Evolutionary conservation across 2,329 filamentous ascomycete genomes (phyloP).

Genomic region (Apiospora malaysiana): DNA sequence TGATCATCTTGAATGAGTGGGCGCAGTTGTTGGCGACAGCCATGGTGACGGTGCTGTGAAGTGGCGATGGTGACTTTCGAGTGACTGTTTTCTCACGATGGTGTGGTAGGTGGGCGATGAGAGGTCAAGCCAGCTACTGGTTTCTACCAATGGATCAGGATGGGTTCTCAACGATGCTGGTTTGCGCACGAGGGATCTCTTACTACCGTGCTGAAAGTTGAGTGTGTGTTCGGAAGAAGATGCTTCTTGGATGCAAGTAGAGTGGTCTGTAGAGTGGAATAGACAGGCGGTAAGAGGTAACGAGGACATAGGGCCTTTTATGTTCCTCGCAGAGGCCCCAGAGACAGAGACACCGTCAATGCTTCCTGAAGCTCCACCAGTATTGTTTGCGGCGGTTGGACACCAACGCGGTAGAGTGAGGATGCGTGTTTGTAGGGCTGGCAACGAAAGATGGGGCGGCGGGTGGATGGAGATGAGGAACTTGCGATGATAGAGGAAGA

Average conservation of each 20-base stretch:
- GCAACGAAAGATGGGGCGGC: slow-evolving; percentile 20
- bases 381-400: slow-evolving; percentile 22
- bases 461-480: slow-evolving; percentile 12
- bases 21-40: slow-evolving; percentile 63
- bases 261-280: slow-evolving; percentile 18
- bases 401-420: slow-evolving; percentile 16
- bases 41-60: slow-evolving; percentile 44
- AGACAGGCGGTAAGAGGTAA: slow-evolving; percentile 22
- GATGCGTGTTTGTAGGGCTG: slow-evolving; percentile 25
- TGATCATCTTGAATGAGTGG: slow-evolving; percentile 70
- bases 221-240: not conserved
- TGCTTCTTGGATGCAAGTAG: slow-evolving; percentile 1
- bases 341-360: slow-evolving; percentile 10
- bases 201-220: not conserved
- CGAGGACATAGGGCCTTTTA: slow-evolving; percentile 26
- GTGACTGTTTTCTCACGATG: not conserved
- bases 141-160: not conserved
- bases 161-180: not conserved
- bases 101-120: not conserved
- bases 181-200: not conserved
- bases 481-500: slow-evolving; percentile 13
- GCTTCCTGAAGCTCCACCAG: slow-evolving; percentile 23
- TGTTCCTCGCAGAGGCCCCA: slow-evolving; percentile 19
- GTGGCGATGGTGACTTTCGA: not conserved
- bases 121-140: not conserved